Conservation (phyloP, 176 grass and related monocot genomes). For the Themeda triandra region DNA sequence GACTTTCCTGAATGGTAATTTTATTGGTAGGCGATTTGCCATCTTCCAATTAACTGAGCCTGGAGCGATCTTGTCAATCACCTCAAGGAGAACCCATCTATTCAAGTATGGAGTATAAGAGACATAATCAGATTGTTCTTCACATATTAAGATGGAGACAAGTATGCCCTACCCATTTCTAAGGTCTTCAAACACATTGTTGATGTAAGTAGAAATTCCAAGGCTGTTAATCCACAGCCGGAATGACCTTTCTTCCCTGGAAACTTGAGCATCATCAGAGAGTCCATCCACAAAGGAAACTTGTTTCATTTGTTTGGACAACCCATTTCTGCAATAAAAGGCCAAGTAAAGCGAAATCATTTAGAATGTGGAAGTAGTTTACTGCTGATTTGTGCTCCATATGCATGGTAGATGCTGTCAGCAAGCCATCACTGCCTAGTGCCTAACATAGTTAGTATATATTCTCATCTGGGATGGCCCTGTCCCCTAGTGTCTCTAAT, state of each 20-base stretch:
- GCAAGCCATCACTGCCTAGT: not conserved
- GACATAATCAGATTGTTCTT: not conserved
- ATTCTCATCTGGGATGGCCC: not conserved
- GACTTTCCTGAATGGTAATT: slow-evolving; percentile 90
- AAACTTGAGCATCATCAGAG: slow-evolving; percentile 84
- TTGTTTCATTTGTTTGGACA: slow-evolving; percentile 86
- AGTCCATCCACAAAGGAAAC: slow-evolving; percentile 79
- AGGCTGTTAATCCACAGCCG: slow-evolving; percentile 97
- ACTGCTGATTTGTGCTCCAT: not conserved
- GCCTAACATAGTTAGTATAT: not conserved
- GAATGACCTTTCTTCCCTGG: slow-evolving; percentile 89
- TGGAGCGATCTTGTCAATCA: slow-evolving; percentile 79
- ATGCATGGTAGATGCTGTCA: not conserved
- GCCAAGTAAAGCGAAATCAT: not conserved
- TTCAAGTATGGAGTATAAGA: slow-evolving; percentile 23
- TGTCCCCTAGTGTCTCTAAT: not conserved
- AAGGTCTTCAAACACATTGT: slow-evolving; percentile 99
- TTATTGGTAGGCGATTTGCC: slow-evolving; percentile 86
- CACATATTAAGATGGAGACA: slow-evolving; percentile 11
- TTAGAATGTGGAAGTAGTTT: slow-evolving; percentile 3
- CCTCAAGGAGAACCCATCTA: slow-evolving; percentile 95
- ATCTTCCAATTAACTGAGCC: slow-evolving; percentile 90
- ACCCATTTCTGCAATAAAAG: slow-evolving; percentile 77
- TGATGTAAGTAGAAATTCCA: slow-evolving; percentile 89
- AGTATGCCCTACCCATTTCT: slow-evolving; percentile 73